Evolutionary conservation across 352 stramenopile species (phyloP), one percentile per base, ranked within the genome.

Genomic region (Aphanomyces cochlioides): DNA sequence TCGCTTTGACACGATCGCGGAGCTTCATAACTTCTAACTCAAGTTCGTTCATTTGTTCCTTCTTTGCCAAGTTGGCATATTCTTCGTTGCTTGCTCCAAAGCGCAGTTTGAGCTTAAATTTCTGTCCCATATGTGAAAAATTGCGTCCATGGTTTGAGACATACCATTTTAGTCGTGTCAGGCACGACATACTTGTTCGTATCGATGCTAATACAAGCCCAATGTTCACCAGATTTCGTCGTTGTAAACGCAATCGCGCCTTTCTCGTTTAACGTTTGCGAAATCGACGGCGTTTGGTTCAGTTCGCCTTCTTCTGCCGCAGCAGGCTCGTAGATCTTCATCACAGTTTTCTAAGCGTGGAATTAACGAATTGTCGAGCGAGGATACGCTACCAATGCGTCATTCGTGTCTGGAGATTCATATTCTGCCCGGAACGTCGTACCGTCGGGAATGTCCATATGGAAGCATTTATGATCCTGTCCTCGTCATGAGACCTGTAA

Each of bases 51-150:
- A 93, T 87, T 70, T 95, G 82, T 47, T 84, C 84, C 69, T 91
- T 92, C 72, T 91, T 92, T 40, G 85, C 85, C 53, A 94, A 60
- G 40, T 93, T 83, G 66, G 85, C 79, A 74, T 95, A 95, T 69
- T 95, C 86, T 54, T 90, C 74, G 40, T 78, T 79, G 73, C 83
- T 92, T 47, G 79, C 75, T 8, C 87, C 85, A 78, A 95, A 61
- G 17, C 73, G 72, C 59, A 95, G 57, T 63, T 83, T 88, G 43
- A 95, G 75, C 43, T 73, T 72, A 43, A 95, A 90, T 38, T 82
- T 82, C 86, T 92, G 41, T 37, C 38, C 43, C 19, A 57, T 7
- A 47, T n/a, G 47, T 61, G 40, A 37, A 39, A 36, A 48, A 7
- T 19, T 19, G 17, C 4, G n/a, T 36, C 6, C 12, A 40, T 7